phyloP scores from a whole-genome alignment of 2,329 filamentous ascomycete genomes.

The Penicillium sclerotiorum region DNA sequence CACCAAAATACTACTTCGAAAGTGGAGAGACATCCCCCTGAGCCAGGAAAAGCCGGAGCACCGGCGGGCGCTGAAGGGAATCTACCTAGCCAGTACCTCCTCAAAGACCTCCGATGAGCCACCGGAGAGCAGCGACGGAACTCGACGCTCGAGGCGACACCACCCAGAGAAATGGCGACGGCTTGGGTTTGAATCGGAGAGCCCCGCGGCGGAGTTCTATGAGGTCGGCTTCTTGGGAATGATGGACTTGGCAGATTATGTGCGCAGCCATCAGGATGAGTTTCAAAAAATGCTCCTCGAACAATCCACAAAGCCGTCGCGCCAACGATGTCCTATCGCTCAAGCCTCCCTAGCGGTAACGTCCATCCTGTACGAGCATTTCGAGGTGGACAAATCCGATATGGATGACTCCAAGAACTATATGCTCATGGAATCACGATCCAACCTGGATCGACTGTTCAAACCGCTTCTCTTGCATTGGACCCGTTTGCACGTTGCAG shows the following conservation, averaged over 20 bases:
- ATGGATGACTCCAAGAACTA: conserved; percentile 77
- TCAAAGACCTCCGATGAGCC: conserved; percentile 36
- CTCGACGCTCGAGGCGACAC: conserved; percentile 68
- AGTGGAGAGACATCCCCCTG: conserved; percentile 83
- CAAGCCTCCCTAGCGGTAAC: conserved; percentile 85
- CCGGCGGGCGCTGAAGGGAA: conserved; percentile 77
- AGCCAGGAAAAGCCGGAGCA: conserved; percentile 89
- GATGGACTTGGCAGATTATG: conserved; percentile 96
- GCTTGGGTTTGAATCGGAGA: conserved; percentile 89
- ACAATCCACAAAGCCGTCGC: conserved; percentile 72
- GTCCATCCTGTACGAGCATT: conserved; percentile 88
- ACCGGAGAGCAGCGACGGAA: conserved; percentile 40
- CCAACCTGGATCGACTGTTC: conserved; percentile 84
- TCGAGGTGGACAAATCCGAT: conserved; percentile 85
- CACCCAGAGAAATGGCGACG: conserved; percentile 92
- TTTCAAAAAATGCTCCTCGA: conserved; percentile 92
- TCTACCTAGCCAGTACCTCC: conserved; percentile 75
- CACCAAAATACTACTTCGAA: conserved; percentile 82
- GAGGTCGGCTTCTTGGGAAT: conserved; percentile 86
- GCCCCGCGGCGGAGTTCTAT: conserved; percentile 82
- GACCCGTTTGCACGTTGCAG: conserved; percentile 84
- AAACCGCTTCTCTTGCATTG: conserved; percentile 87
- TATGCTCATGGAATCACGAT: conserved; percentile 70
- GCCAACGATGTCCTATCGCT: conserved; percentile 82
- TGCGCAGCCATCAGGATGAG: conserved; percentile 84